A percentile compares a stretch with the other conserved stretches of the same genome.
Evolutionary conservation across 2,329 filamentous ascomycete genomes (phyloP).

Genomic region (Pochonia chlamydosporia): DNA sequence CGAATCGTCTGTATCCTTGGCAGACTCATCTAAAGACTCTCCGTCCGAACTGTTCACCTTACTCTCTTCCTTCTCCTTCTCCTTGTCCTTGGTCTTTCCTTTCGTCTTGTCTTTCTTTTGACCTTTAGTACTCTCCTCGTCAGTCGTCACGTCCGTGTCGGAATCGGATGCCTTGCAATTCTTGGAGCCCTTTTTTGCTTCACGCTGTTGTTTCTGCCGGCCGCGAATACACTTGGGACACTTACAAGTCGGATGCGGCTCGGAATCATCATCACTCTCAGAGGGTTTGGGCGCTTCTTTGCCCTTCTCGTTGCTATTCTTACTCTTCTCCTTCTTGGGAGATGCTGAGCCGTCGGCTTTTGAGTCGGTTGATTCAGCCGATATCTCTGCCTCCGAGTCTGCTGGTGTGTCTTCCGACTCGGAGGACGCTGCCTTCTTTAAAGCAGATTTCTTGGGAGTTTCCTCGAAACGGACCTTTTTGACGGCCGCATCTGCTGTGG

Average conservation of each 20-base stretch:
- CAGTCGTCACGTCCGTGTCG: slow-evolving; percentile 12
- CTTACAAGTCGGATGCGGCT: slow-evolving; percentile 27
- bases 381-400: slow-evolving; percentile 13
- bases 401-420: slow-evolving; percentile 16
- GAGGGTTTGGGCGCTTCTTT: slow-evolving; percentile 9
- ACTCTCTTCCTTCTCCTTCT: slow-evolving; percentile 14
- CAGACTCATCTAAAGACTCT: slow-evolving; percentile 17
- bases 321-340: slow-evolving; percentile 14
- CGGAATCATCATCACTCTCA: slow-evolving; percentile 23
- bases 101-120: slow-evolving; percentile 12
- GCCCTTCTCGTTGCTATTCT: slow-evolving; percentile 10
- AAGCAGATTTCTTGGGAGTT: slow-evolving; percentile 27
- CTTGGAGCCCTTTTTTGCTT: slow-evolving; percentile 7
- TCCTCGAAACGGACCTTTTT: slow-evolving; percentile 41
- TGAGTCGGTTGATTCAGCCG: slow-evolving; percentile 16
- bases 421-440: slow-evolving; percentile 25
- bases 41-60: slow-evolving; percentile 11
- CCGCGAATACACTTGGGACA: slow-evolving; percentile 19
- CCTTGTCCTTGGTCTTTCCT: slow-evolving; percentile 15
- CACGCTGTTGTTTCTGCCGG: slow-evolving; percentile 8
- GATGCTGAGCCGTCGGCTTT: slow-evolving; percentile 8
- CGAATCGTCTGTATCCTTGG: slow-evolving; percentile 13
- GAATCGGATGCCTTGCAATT: background rate
- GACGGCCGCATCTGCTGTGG: slow-evolving; percentile 7
- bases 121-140: slow-evolving; percentile 13